Base-by-base conservation (phyloP, 1,284 basidiomycete species). In the Vanrija sp. region DNA sequence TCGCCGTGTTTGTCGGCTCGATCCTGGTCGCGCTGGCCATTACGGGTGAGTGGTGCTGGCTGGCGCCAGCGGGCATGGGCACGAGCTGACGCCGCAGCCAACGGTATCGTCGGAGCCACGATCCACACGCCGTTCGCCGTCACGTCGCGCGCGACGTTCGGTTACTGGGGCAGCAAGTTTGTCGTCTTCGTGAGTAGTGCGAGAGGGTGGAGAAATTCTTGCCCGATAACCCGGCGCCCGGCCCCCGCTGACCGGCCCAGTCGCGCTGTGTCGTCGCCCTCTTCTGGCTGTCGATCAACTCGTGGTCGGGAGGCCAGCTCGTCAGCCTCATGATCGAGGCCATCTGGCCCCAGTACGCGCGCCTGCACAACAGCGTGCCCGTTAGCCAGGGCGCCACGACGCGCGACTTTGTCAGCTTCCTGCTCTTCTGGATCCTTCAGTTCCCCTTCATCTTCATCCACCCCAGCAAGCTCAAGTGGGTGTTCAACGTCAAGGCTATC, bases 221-320 rank as follows among this genome's bases (percentile, higher is more conserved):
- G 25, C 43, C 43, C 3, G n/a, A n/a, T n/a, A n/a, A n/a, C 18
- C 15, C 22, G 25, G n/a, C 20, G 16, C 43, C 31, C 22, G 20
- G 14, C 8, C 16, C 10, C 22, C 25, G 38, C 41, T 49, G 36
- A 54, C 43, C 3, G 10, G 24, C 41, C 6, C 47, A 56, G 55
- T 49, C 47, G 4, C 55, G 55, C 35, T 52, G 50, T 12, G 75
- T 86, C 27, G 79, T 88, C 16, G 79, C 85, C 19, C 82, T 85
- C 80, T 87, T 87, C 72, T 88, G 86, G 86, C 85, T 84, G 59
- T 82, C 82, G 14, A 77, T 83, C 41, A 80, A 81, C 80, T 82
- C 83, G 10, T 84, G 43, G 47, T 36, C 45, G 35, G 71, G 54
- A 47, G 66, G 59, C 47, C 61, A 65, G 49, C 63, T 56, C 35